Conservation (phyloP, 2,329 filamentous ascomycete species). For the Aureobasidium sp. region DNA sequence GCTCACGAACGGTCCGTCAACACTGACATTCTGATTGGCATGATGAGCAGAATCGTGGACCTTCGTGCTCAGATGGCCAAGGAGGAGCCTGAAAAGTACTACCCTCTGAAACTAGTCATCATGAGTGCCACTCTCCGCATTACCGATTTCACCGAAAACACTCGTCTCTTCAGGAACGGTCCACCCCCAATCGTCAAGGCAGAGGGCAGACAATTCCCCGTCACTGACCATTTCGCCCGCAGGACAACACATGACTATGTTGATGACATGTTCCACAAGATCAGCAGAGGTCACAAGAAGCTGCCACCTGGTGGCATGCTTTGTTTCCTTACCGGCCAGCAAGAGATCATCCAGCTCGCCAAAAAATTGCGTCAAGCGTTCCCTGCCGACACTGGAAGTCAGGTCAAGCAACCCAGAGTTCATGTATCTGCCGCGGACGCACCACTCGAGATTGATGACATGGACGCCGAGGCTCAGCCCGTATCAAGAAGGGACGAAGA, state of each 20-base stretch:
- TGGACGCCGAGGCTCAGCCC: constrained; percentile 52
- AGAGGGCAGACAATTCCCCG: constrained; percentile 85
- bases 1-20: constrained; percentile 96
- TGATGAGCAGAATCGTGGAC: constrained; percentile 88
- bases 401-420: constrained; percentile 56
- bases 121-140: constrained; percentile 96
- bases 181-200: constrained; percentile 81
- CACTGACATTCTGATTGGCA: constrained; percentile 95
- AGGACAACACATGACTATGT: constrained; percentile 81
- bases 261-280: constrained; percentile 81
- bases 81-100: constrained; percentile 60
- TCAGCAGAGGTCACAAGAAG: constrained; percentile 80
- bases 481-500: constrained; percentile 37
- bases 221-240: constrained; percentile 82
- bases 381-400: constrained; percentile 42
- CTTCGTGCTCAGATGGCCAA: constrained; percentile 67
- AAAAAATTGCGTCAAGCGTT: constrained; percentile 68
- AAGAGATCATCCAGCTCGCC: constrained; percentile 79
- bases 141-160: constrained; percentile 82
- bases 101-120: constrained; percentile 85
- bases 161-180: constrained; percentile 63
- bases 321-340: constrained; percentile 89
- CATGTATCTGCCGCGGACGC: constrained; percentile 62
- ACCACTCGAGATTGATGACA: constrained; percentile 76
- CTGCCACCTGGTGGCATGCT: constrained; percentile 85